phyloP scores from a whole-genome alignment of 106 monocot genomes.

The Apostasia shenzhenica region DNA sequence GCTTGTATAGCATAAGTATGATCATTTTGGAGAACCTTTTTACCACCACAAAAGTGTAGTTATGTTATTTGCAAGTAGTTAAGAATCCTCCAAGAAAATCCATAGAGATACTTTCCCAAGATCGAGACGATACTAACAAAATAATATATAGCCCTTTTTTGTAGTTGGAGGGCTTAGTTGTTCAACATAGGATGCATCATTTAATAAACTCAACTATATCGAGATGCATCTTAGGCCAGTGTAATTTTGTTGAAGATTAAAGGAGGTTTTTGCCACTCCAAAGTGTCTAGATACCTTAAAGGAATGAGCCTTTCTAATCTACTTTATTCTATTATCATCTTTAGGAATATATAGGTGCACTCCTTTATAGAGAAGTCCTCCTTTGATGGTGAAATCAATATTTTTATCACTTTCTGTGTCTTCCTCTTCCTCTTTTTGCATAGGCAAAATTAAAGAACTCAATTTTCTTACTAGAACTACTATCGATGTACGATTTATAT shows the following conservation, averaged over 20 bases:
- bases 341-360: background rate
- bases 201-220: background rate
- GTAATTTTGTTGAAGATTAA: background rate
- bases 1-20: background rate
- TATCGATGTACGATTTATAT: no score
- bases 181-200: background rate
- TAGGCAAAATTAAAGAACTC: no score
- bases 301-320: background rate
- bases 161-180: slow-evolving; percentile 1
- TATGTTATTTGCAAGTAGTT: background rate
- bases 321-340: background rate
- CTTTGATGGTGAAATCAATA: background rate
- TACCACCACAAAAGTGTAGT: slow-evolving; percentile 3
- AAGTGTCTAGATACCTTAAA: slow-evolving; percentile 6
- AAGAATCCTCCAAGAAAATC: slow-evolving; percentile 5
- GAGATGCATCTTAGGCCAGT: slow-evolving; percentile 1
- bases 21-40: slow-evolving; percentile 7
- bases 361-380: background rate
- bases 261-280: background rate
- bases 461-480: no score
- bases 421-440: no score
- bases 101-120: slow-evolving; percentile 15
- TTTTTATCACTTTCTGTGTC: no score
- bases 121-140: background rate
- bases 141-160: slow-evolving; percentile 1